Conservation (phyloP, 495 filamentous ascomycete species). For the Penicillium cinerascens region DNA sequence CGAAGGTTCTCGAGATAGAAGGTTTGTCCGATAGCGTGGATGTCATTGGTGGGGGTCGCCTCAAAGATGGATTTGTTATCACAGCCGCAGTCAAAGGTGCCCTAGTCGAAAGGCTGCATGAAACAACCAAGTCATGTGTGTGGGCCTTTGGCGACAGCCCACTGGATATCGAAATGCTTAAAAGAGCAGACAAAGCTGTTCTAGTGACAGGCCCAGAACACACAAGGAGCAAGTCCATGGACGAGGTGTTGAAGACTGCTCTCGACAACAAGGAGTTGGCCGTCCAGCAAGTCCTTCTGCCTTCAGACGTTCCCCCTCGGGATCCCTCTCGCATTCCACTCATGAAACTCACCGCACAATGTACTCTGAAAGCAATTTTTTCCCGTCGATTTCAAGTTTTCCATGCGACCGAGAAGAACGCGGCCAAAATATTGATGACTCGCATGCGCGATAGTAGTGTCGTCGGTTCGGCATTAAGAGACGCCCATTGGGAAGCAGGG, state of each 20-base stretch:
- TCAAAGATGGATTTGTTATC: slow-evolving; percentile 50
- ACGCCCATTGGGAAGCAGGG: slow-evolving; percentile 51
- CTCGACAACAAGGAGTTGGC: background rate
- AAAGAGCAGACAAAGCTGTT: slow-evolving; percentile 51
- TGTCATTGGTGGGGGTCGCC: slow-evolving; percentile 55
- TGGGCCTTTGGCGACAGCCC: slow-evolving; percentile 64
- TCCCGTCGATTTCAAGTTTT: background rate
- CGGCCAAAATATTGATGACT: slow-evolving; percentile 56
- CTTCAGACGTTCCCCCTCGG: background rate
- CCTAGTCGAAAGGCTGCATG: slow-evolving; percentile 42
- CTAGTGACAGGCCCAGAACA: slow-evolving; percentile 49
- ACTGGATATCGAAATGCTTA: slow-evolving; percentile 58
- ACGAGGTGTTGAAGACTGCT: background rate
- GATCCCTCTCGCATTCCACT: background rate
- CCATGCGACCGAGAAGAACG: slow-evolving; percentile 43
- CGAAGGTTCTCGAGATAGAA: slow-evolving; percentile 47
- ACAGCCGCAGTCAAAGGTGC: slow-evolving; percentile 50
- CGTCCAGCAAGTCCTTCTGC: background rate
- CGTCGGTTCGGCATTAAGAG: slow-evolving; percentile 43
- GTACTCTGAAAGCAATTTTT: background rate
- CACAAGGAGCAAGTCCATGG: background rate
- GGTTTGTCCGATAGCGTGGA: slow-evolving; percentile 44
- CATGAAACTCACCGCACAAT: background rate
- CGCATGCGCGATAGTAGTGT: slow-evolving; percentile 51
- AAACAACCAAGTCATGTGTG: slow-evolving; percentile 36